Conservation (phyloP, 768 basidiomycete genomes). For the Boletus rubropictus region DNA sequence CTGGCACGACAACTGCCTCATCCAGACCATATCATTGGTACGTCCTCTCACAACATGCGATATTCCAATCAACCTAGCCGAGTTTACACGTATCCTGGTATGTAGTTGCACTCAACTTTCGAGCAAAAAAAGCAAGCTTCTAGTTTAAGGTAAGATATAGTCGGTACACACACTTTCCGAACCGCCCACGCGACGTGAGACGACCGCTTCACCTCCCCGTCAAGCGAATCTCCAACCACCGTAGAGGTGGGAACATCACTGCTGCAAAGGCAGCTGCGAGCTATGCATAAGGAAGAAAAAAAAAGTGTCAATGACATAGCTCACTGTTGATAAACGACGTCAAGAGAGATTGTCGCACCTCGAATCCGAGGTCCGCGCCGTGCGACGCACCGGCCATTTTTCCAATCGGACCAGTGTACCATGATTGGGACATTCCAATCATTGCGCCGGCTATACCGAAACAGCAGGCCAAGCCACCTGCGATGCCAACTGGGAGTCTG, state of each 20-base stretch:
- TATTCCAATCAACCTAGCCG: too few relatives aligned
- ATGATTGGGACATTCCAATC: constrained; percentile 47
- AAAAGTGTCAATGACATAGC: not conserved
- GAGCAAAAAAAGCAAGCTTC: too few relatives aligned
- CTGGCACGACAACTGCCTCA: too few relatives aligned
- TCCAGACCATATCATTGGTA: too few relatives aligned
- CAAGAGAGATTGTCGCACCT: constrained; percentile 29
- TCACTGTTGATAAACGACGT: not conserved
- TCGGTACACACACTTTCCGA: too few relatives aligned
- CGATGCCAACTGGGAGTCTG: constrained; percentile 44
- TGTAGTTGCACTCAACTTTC: too few relatives aligned
- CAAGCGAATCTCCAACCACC: constrained; percentile 44
- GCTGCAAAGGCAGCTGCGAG: constrained; percentile 44
- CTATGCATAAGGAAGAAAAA: constrained; percentile 9
- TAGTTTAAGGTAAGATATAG: not conserved
- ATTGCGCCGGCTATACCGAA: constrained; percentile 46
- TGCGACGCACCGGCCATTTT: constrained; percentile 34
- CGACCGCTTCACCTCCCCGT: constrained; percentile 34
- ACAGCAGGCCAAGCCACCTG: constrained; percentile 42
- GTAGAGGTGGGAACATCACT: constrained; percentile 41
- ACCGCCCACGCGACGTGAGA: not conserved
- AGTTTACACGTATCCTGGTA: too few relatives aligned
- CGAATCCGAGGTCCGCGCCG: constrained; percentile 53
- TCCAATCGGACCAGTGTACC: constrained; percentile 50
- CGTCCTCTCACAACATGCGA: too few relatives aligned